Conservation (phyloP, 2,329 filamentous ascomycete species). For the Monosporascus sp. region DNA sequence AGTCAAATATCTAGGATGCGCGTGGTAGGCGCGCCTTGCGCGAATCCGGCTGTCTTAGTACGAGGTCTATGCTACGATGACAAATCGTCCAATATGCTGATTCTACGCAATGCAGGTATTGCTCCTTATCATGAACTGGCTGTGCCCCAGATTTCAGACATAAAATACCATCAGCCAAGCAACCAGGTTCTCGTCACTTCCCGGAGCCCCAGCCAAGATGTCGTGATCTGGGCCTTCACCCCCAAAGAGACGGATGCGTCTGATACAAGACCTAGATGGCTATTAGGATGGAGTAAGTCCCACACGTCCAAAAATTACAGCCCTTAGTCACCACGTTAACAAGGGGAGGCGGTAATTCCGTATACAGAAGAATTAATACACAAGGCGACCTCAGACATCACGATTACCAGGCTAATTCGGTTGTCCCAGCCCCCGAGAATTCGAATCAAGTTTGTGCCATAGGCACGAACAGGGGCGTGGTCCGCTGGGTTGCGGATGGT, state of each 20-base stretch:
- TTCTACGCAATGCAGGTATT: background rate
- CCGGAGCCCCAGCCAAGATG: slow-evolving; percentile 23
- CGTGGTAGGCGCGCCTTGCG: too few relatives aligned
- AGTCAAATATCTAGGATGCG: too few relatives aligned
- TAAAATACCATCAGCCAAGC: slow-evolving; percentile 41
- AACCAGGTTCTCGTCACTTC: slow-evolving; percentile 39
- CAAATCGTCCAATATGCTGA: too few relatives aligned
- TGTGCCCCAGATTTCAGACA: slow-evolving; percentile 38
- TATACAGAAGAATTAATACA: slow-evolving; percentile 5
- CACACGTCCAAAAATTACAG: background rate
- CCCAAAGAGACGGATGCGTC: slow-evolving; percentile 25
- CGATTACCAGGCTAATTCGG: slow-evolving; percentile 33
- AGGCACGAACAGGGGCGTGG: slow-evolving; percentile 44
- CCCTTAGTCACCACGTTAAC: too few relatives aligned
- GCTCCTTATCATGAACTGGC: slow-evolving; percentile 27
- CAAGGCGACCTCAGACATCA: slow-evolving; percentile 11
- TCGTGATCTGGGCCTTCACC: slow-evolving; percentile 34
- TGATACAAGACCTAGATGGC: slow-evolving; percentile 31
- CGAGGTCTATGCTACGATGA: too few relatives aligned
- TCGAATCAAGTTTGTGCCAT: slow-evolving; percentile 40
- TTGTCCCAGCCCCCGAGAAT: slow-evolving; percentile 32
- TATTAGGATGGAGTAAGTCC: slow-evolving; percentile 20
- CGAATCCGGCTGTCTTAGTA: too few relatives aligned
- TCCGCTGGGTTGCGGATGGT: slow-evolving; percentile 29
- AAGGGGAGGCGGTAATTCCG: background rate